Conservation (phyloP, 2,329 filamentous ascomycete genomes). For the Leptographium wingfieldii region DNA sequence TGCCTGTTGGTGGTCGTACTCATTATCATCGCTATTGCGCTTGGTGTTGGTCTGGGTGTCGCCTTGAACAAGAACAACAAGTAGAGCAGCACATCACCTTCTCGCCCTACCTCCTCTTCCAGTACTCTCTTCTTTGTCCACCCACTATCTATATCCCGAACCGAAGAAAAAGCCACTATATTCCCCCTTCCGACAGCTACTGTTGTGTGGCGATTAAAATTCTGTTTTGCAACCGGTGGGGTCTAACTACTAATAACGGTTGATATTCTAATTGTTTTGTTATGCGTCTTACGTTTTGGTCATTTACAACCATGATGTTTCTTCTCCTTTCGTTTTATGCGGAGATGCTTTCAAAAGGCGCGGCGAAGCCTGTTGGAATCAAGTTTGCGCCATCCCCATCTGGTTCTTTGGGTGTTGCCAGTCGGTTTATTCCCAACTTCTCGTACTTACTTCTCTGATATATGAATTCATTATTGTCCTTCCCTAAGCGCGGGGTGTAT, state of each 20-base stretch:
- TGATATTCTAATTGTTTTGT: slow-evolving; percentile 1
- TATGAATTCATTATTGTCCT: background rate
- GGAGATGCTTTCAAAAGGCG: background rate
- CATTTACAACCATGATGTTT: background rate
- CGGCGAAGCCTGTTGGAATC: background rate
- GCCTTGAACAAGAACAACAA: slow-evolving; percentile 17
- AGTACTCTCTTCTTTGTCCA: background rate
- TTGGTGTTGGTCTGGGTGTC: slow-evolving; percentile 43
- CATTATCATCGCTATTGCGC: slow-evolving; percentile 41
- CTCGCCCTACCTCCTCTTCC: background rate
- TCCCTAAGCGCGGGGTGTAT: background rate
- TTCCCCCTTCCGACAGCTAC: background rate
- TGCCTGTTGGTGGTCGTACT: slow-evolving; percentile 50
- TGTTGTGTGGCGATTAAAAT: background rate
- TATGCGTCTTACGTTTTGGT: background rate
- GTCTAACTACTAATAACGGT: slow-evolving; percentile 2
- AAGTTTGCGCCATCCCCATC: background rate
- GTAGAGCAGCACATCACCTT: background rate
- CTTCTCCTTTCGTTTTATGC: background rate
- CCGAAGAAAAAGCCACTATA: background rate
- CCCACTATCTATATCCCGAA: background rate
- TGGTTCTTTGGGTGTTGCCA: background rate
- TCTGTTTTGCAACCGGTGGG: background rate
- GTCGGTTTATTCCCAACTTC: background rate
- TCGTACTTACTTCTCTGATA: background rate